Conservation (phyloP, 139 green algal genomes). For the Eudorina sp. region DNA sequence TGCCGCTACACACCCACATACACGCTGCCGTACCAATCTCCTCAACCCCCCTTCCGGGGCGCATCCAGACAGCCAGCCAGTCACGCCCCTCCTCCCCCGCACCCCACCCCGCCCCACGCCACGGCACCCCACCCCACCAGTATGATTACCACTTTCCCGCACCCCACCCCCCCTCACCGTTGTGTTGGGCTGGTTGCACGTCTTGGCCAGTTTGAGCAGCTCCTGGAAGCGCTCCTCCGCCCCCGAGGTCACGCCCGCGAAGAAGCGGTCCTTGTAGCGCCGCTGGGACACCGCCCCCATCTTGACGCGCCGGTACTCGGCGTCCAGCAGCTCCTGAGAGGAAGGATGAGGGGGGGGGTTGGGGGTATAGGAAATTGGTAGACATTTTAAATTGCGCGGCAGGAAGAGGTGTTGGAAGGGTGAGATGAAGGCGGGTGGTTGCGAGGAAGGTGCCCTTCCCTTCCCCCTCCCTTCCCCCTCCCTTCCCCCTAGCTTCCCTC, state of each 20-base stretch:
- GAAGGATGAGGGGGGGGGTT: background rate
- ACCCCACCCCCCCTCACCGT: slow-evolving; percentile 32
- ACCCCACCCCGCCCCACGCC: too few relatives aligned
- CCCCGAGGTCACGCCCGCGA: background rate
- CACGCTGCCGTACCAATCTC: background rate
- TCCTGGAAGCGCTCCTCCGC: slow-evolving; percentile 35
- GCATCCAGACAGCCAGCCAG: too few relatives aligned
- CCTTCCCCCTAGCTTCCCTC: background rate
- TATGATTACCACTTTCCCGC: too few relatives aligned
- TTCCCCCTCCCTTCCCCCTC: background rate
- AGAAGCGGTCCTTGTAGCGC: slow-evolving; percentile 46
- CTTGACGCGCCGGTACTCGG: slow-evolving; percentile 54
- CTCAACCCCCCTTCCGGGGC: background rate
- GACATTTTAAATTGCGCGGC: too few relatives aligned
- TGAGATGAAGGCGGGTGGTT: background rate
- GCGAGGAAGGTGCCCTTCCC: background rate
- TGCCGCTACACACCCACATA: background rate
- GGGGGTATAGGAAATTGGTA: too few relatives aligned
- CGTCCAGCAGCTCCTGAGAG: slow-evolving; percentile 63
- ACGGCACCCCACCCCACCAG: too few relatives aligned
- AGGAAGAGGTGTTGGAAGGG: too few relatives aligned
- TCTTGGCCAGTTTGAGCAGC: slow-evolving; percentile 46
- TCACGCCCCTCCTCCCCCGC: too few relatives aligned
- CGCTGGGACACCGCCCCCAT: slow-evolving; percentile 39
- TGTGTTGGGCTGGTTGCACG: slow-evolving; percentile 53